These are phyloP conservation scores for Mortierella sp. DNA, from an alignment of 371 early-diverging fungal genomes.

Conservation along the genomic window DNA sequence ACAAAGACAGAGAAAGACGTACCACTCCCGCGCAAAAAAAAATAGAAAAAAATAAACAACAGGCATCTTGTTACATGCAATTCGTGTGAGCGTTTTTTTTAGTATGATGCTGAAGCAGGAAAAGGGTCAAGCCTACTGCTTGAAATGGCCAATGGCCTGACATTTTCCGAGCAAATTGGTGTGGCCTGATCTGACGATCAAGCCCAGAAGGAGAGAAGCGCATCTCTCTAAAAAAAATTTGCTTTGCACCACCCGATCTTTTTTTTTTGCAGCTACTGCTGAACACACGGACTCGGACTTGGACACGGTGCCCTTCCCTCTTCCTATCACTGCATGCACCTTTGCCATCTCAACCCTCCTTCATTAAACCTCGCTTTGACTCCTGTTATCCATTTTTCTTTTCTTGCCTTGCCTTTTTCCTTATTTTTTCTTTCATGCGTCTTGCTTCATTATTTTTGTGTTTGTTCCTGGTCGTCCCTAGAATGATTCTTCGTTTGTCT, in stretches of 20 bases:
- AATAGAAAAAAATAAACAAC: not conserved
- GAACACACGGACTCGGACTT: not conserved
- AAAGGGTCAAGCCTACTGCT: not conserved
- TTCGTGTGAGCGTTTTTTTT: not conserved
- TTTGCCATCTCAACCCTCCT: not conserved
- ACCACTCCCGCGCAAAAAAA: conserved; percentile 14
- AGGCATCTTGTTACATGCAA: not conserved
- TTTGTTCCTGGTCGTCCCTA: not conserved
- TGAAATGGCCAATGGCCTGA: conserved; percentile 4
- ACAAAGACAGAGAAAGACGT: not conserved
- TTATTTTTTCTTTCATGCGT: not conserved
- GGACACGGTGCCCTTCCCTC: not conserved
- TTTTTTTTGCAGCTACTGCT: not conserved
- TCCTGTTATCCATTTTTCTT: no score
- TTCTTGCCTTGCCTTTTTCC: not conserved
- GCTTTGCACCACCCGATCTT: conserved; percentile 9
- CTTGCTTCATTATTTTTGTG: not conserved
- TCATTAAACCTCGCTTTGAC: not conserved
- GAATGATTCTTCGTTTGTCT: not conserved
- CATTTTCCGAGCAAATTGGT: conserved; percentile 5
- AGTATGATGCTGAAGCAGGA: not conserved
- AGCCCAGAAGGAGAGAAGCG: not conserved
- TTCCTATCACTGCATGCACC: not conserved
- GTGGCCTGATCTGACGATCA: conserved; percentile 7
- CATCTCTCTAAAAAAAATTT: not conserved